Evolutionary conservation across 2,329 filamentous ascomycete species (phyloP), one percentile per base, ranked within the genome.

Genomic region (Leptoxyphium fumago): DNA sequence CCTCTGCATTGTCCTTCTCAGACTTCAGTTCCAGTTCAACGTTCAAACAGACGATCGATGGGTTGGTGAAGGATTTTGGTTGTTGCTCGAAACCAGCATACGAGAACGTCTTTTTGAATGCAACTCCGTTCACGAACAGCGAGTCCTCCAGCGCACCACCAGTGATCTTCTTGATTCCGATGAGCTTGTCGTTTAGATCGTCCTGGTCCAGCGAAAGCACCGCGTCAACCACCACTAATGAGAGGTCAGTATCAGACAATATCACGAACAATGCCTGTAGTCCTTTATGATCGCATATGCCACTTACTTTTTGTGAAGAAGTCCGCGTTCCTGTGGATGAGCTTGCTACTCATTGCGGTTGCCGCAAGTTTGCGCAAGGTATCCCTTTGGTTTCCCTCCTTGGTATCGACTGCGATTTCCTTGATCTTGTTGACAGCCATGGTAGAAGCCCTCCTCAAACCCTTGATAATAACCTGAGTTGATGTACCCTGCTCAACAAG

Each of bases 21-120:
- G 85, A 89, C 78, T 98, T 98, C 55, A 98, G 74, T 70, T 98
- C 91, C 49, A 98, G 75, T 69, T 98, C 91, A 55, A 98, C 91
- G 64, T 96, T 98, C 55, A 98, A 70, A 67, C 89, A 96, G 48
- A 95, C 84, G 55, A 98, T 94, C 73, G 93, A 94, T 48, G 91
- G 91, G 67, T 94, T 78, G 61, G 75, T 79, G 73, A 98, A 96
- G 7, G 77, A 80, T 69, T 98, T 98, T 53, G 91, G 91, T 70
- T 98, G 91, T 70, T 98, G 91, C 70, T 98, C 91, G 68, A 98
- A 98, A 61, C 91, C 91, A 55, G 91, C 91, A 62, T 98, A 98
- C 42, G 89, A 88, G 66, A 98, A 98, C 5, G 91, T 98, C 78
- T 98, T 98, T 74, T 96, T 96, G 75, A 98, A 98, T 30, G 91